Base-by-base conservation (phyloP, 305 asterid genomes). In the Fraxinus angustifolia region DNA sequence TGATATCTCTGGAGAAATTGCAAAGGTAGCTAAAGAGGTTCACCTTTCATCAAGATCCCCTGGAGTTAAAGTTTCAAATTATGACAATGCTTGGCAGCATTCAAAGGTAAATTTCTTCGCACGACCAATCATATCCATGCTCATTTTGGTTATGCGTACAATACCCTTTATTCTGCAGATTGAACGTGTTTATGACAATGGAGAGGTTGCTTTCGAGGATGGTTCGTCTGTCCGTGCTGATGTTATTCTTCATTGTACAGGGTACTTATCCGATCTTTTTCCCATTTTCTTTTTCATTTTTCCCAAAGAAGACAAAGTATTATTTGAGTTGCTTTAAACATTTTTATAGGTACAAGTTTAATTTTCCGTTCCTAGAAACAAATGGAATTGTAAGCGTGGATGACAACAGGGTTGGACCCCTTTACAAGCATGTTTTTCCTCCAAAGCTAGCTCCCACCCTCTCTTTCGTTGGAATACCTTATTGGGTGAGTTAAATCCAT, bases 31-130 rank as follows among this genome's bases (percentile, higher is more conserved):
- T 12, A 91, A 90, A 53, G 85, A 94, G 87, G 91, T 92, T 81
- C 94, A 92, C 87, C 84, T 92, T 58, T 88, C 98, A 16, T 87
- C 92, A 76, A 91, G 92, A 83, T 83, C 88, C 0, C 82, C 86
- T 1, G 62, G 84, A 3, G 4, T 68, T 40, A 8, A 73, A 71
- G 62, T 80, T 73, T 78, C 84, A 5, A 92, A 4, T 62, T 40
- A 38, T 56, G 82, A 82, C 67, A 90, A 91, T 81, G 80, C 89
- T 72, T 90, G 89, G 92, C 93, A 85, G 21, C 95, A 91, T 77
- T 80, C 91, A 0, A 73, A 81, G 90, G 97, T 87, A 85, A 53
- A 4, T 19, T 42, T 19, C n/a, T 48, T 33, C 2, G 0, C 16
- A 12, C 31, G 34, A 14, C 5, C 23, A 1, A 23, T 34, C 34